phyloP scores from a whole-genome alignment of 805 yeast genomes.

The Candida maris region DNA sequence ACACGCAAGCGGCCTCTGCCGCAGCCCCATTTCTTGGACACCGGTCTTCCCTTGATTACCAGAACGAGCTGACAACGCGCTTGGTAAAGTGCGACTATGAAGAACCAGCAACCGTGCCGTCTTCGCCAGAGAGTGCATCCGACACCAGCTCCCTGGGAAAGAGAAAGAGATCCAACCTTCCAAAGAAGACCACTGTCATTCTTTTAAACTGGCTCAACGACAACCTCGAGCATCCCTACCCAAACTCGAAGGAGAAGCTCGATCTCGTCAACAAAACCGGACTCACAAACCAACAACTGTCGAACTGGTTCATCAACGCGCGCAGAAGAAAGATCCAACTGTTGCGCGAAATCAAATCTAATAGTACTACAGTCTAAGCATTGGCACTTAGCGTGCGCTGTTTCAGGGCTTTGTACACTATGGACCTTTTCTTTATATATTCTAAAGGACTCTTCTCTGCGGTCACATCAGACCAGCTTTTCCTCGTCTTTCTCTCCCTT shows the following conservation, averaged over 20 bases:
- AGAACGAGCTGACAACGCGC: constrained; percentile 3
- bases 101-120: constrained; percentile 11
- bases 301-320: constrained; percentile 63
- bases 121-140: constrained; percentile 13
- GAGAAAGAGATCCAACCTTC: constrained; percentile 48
- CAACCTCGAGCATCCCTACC: constrained; percentile 57
- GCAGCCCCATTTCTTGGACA: no score
- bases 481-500: no score
- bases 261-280: constrained; percentile 54
- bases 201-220: constrained; percentile 52
- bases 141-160: constrained; percentile 10
- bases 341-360: constrained; percentile 38
- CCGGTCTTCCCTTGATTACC: no score
- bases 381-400: not conserved
- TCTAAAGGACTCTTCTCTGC: no score
- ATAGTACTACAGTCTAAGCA: constrained; percentile 19
- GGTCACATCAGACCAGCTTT: no score
- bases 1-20: no score
- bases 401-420: no score
- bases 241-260: constrained; percentile 53
- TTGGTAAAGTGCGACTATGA: constrained; percentile 10
- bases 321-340: constrained; percentile 54
- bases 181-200: constrained; percentile 55
- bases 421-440: not conserved
- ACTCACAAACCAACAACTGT: constrained; percentile 53